Evolutionary conservation across 1,284 basidiomycete genomes (phyloP), one percentile per base, ranked within the genome.

Genomic region (Peniophora sp.): DNA sequence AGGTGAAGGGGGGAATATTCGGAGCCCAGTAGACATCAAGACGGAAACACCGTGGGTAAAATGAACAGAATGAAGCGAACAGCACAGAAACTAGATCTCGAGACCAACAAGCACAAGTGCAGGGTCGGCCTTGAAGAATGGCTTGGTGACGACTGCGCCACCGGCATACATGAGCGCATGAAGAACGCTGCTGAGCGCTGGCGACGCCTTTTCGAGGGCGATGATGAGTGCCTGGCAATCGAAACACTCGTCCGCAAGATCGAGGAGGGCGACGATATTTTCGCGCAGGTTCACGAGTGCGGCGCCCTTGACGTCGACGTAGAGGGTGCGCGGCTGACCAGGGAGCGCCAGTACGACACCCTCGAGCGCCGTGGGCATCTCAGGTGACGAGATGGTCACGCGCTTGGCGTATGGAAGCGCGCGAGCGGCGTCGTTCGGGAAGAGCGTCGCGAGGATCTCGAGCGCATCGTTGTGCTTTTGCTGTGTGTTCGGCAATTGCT

Each of bases 101-200:
- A 90, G 70, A 47, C 87, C 87, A 51, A 90, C 84, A 36, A 90
- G 78, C 36, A 90, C 78, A 60, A 81, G 86, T 18, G 80, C 76
- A 18, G 83, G 74, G 60, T 86, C 79, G 51, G 82, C 76, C 61
- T 79, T 71, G 72, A 86, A 89, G 24, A 78, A 78, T 51, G 88
- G 85, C 61, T 80, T 82, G 45, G 85, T 86, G 51, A 90, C 83
- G 50, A 90, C 81, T 43, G 74, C 77, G 49, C 84, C 88, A 54
- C 87, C 87, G 49, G 89, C 84, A 66, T 90, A 91, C 85, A 90
- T 86, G 54, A 90, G 75, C 47, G 87, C 83, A 61, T 90, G 88
- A 47, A 90, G 70, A 49, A 89, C 67, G 57, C 79, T 74, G 56
- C 79, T 75, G 48, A 87, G 69, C 35, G 69, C 69, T 14, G 76